These are phyloP conservation scores for Starmerella cellae DNA, from an alignment of 805 yeast species.

Conservation along the genomic window DNA sequence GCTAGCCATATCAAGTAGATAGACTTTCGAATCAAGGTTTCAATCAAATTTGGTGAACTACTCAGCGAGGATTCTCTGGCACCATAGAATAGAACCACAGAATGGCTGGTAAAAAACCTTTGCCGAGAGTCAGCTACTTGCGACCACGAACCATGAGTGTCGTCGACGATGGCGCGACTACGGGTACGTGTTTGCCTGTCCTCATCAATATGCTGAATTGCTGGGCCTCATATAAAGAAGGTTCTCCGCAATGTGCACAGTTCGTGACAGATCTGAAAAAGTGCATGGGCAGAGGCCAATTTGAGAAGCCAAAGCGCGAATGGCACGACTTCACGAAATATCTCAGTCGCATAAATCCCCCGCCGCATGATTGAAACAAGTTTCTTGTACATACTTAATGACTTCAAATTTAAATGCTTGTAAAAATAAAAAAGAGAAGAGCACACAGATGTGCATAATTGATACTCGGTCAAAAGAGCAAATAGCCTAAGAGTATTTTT, in stretches of 20 bases:
- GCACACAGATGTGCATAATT: too few relatives aligned
- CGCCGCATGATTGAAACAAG: conserved; percentile 30
- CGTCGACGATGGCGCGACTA: conserved; percentile 11
- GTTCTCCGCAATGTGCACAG: conserved; percentile 54
- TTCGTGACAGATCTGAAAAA: conserved; percentile 42
- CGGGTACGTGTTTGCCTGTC: conserved; percentile 52
- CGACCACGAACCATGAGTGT: conserved; percentile 15
- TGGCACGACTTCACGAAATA: conserved; percentile 16
- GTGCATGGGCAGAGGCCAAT: conserved; percentile 43
- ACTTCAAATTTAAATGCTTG: too few relatives aligned
- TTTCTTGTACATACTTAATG: background rate
- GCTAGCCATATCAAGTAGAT: background rate
- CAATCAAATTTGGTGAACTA: too few relatives aligned
- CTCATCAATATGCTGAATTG: conserved; percentile 81
- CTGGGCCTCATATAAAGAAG: conserved; percentile 94
- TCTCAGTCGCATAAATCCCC: conserved; percentile 32
- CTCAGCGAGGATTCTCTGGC: too few relatives aligned
- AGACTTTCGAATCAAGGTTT: too few relatives aligned
- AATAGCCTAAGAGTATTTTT: too few relatives aligned
- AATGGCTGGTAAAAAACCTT: conserved; percentile 14
- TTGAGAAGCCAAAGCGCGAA: conserved; percentile 21
- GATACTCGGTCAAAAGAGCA: too few relatives aligned
- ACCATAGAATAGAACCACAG: too few relatives aligned
- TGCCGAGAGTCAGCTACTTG: conserved; percentile 18
- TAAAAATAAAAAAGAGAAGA: too few relatives aligned